These are phyloP conservation scores for Amniculicola lignicola DNA, from an alignment of 495 filamentous ascomycete genomes.

Conservation along the genomic window DNA sequence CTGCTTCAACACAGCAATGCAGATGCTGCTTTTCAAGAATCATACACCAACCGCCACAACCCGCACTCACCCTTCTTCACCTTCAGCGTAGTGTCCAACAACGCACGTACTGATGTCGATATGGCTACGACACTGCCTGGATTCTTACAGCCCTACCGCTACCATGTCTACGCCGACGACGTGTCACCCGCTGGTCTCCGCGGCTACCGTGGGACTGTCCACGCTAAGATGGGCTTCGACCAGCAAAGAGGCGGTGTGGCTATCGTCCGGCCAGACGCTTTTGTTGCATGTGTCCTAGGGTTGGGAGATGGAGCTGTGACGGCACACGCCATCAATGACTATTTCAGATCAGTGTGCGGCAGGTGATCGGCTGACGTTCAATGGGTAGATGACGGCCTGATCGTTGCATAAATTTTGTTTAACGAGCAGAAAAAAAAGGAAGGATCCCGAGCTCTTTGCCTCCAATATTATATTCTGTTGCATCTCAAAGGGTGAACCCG, in stretches of 20 bases:
- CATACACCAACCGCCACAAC: not conserved
- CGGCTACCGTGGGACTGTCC: not conserved
- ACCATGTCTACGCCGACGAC: slow-evolving; percentile 3
- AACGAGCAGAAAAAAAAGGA: too few relatives aligned
- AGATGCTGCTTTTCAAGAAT: not conserved
- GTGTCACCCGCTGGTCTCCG: not conserved
- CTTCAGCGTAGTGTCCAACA: not conserved
- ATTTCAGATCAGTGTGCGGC: slow-evolving; percentile 5
- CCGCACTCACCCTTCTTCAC: not conserved
- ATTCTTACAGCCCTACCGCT: not conserved
- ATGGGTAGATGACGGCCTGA: too few relatives aligned
- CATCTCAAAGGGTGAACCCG: too few relatives aligned
- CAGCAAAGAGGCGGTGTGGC: not conserved
- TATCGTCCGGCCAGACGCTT: slow-evolving; percentile 1
- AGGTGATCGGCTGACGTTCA: too few relatives aligned
- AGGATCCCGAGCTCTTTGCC: too few relatives aligned
- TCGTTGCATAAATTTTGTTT: too few relatives aligned
- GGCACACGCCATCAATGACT: slow-evolving; percentile 2
- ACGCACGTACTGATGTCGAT: not conserved
- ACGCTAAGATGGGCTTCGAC: slow-evolving; percentile 10
- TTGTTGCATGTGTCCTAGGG: not conserved
- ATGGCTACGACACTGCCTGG: not conserved
- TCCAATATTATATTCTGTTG: too few relatives aligned
- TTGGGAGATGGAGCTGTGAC: slow-evolving; percentile 1
- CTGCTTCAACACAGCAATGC: not conserved